A percentile compares a stretch with the other conserved stretches of the same genome.
These are phyloP conservation scores for Paramyrothecium roridum DNA, from an alignment of 2,329 filamentous ascomycete genomes.

Conservation along the genomic window DNA sequence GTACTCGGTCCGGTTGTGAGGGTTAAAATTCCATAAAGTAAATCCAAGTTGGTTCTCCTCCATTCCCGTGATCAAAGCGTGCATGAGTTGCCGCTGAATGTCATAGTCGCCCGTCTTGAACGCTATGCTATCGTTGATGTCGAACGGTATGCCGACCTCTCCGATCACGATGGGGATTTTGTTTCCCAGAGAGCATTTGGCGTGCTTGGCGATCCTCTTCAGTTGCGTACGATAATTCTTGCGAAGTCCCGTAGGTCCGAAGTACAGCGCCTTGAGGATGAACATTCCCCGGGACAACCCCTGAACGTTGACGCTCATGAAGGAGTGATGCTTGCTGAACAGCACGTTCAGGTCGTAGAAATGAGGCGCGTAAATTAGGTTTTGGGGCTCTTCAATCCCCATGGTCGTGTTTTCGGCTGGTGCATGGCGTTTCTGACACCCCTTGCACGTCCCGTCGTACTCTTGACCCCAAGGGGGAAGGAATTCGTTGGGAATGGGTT, in stretches of 20 bases:
- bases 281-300: constrained; percentile 36
- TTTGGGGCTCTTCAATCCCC: constrained; percentile 19
- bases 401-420: constrained; percentile 25
- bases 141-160: constrained; percentile 37
- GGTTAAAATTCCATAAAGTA: constrained; percentile 38
- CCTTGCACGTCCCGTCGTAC: not conserved
- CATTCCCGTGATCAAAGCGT: constrained; percentile 36
- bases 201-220: constrained; percentile 29
- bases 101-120: constrained; percentile 35
- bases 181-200: constrained; percentile 24
- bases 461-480: constrained; percentile 31
- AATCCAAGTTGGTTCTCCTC: constrained; percentile 34
- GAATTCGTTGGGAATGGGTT: constrained; percentile 38
- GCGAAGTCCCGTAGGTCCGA: constrained; percentile 30
- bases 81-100: constrained; percentile 33
- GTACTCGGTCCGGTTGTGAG: constrained; percentile 31
- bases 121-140: constrained; percentile 32
- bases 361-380: constrained; percentile 38
- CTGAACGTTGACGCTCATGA: constrained; percentile 38
- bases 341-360: constrained; percentile 40
- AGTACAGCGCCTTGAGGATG: constrained; percentile 35
- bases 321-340: constrained; percentile 30
- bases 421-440: constrained; percentile 6
- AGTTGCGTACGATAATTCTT: constrained; percentile 36
- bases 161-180: constrained; percentile 33